phyloP scores from a whole-genome alignment of 2,329 filamentous ascomycete genomes.

The Thielaviopsis musarum region DNA sequence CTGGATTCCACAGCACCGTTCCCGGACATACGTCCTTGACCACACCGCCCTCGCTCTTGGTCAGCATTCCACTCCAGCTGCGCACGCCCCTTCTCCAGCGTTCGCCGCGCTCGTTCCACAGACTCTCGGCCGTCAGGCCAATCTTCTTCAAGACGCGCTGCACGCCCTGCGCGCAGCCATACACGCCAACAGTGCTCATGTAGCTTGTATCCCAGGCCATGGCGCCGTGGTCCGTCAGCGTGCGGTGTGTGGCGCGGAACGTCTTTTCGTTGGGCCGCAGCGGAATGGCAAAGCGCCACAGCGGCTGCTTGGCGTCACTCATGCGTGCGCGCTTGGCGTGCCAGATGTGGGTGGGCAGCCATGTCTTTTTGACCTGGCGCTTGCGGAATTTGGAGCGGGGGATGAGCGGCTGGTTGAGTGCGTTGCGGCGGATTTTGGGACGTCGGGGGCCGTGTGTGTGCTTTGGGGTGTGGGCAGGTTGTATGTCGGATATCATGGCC shows the following conservation, averaged over 20 bases:
- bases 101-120: constrained; percentile 45
- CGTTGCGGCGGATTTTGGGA: constrained; percentile 55
- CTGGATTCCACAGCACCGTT: constrained; percentile 57
- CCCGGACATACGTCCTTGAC: constrained; percentile 51
- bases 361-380: constrained; percentile 75
- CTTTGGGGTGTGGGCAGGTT: not conserved
- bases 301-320: constrained; percentile 57
- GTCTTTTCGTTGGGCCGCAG: constrained; percentile 77
- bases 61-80: constrained; percentile 33
- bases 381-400: constrained; percentile 58
- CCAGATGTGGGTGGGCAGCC: constrained; percentile 88
- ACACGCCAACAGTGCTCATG: constrained; percentile 67
- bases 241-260: constrained; percentile 74
- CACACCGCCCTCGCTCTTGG: constrained; percentile 33
- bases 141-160: constrained; percentile 48
- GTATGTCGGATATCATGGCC: not conserved
- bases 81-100: constrained; percentile 49
- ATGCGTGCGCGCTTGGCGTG: constrained; percentile 85
- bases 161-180: constrained; percentile 48
- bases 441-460: constrained; percentile 15
- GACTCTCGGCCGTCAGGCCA: constrained; percentile 40
- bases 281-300: constrained; percentile 86
- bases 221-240: constrained; percentile 56
- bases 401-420: constrained; percentile 40
- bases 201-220: constrained; percentile 92